Conservation (phyloP, 2,329 filamentous ascomycete species). For the Colletotrichum aenigma region DNA sequence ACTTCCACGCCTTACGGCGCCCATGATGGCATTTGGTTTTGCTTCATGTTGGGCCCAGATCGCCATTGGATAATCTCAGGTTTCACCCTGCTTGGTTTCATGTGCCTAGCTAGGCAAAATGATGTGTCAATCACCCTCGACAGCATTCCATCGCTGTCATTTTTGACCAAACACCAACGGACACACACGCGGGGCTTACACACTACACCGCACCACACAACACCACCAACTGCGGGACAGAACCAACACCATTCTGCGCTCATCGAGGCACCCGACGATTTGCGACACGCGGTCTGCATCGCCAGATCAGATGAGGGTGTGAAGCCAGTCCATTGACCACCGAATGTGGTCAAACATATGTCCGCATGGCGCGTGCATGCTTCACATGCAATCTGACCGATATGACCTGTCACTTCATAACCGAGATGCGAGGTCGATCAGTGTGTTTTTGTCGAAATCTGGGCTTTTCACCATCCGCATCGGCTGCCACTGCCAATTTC, state of each 20-base stretch:
- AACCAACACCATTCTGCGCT: neutral
- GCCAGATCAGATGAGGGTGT: neutral
- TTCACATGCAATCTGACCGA: neutral
- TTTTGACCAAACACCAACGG: neutral
- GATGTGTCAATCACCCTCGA: neutral
- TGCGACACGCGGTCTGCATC: neutral
- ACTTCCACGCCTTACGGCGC: neutral
- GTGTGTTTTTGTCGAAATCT: neutral
- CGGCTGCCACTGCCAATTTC: neutral
- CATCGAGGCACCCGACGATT: neutral
- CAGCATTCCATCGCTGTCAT: constrained; percentile 1
- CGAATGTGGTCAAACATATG: neutral
- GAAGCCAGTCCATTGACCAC: neutral
- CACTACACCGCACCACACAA: neutral
- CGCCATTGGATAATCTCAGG: neutral
- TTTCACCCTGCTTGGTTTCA: constrained; percentile 11
- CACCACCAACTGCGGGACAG: neutral
- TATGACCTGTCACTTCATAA: constrained; percentile 6
- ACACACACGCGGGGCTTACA: neutral
- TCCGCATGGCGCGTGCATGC: neutral
- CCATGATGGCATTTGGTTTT: neutral
- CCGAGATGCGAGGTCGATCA: constrained; percentile 14
- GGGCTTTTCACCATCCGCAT: neutral
- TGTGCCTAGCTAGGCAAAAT: neutral
- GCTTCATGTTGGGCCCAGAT: neutral